phyloP scores from a whole-genome alignment of 495 filamentous ascomycete genomes.

The Trichoderma asperelloides region DNA sequence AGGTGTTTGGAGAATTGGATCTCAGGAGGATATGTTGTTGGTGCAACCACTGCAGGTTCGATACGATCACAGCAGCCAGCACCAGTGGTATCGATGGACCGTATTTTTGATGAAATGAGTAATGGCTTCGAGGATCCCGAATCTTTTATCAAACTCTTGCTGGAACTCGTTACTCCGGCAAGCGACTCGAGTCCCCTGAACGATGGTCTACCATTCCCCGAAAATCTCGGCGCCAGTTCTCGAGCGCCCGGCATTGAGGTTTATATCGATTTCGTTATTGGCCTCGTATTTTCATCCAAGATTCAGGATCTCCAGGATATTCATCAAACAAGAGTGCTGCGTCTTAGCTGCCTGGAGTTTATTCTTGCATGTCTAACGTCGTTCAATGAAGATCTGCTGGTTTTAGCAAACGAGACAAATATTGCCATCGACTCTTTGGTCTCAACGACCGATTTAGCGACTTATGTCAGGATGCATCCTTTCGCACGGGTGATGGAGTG shows the following conservation, averaged over 20 bases:
- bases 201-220: slow-evolving; percentile 77
- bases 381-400: slow-evolving; percentile 88
- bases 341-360: slow-evolving; percentile 71
- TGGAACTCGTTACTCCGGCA: slow-evolving; percentile 55
- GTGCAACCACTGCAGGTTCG: slow-evolving; percentile 18
- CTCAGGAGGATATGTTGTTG: slow-evolving; percentile 35
- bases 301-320: slow-evolving; percentile 50
- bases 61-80: slow-evolving; percentile 26
- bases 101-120: slow-evolving; percentile 48
- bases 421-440: slow-evolving; percentile 64
- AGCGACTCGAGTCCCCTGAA: slow-evolving; percentile 48
- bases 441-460: slow-evolving; percentile 56
- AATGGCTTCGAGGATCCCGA: slow-evolving; percentile 71
- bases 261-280: slow-evolving; percentile 83
- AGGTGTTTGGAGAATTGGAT: slow-evolving; percentile 62
- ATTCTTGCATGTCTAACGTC: slow-evolving; percentile 61
- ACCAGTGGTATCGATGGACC: slow-evolving; percentile 40
- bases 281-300: slow-evolving; percentile 57
- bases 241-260: slow-evolving; percentile 82
- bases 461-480: slow-evolving; percentile 79
- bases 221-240: slow-evolving; percentile 67
- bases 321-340: slow-evolving; percentile 57
- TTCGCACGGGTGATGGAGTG: slow-evolving; percentile 93
- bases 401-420: slow-evolving; percentile 66
- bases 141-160: slow-evolving; percentile 68